These are phyloP conservation scores for Chlorella sp. DNA, from an alignment of 139 green algal species.

Conservation along the genomic window DNA sequence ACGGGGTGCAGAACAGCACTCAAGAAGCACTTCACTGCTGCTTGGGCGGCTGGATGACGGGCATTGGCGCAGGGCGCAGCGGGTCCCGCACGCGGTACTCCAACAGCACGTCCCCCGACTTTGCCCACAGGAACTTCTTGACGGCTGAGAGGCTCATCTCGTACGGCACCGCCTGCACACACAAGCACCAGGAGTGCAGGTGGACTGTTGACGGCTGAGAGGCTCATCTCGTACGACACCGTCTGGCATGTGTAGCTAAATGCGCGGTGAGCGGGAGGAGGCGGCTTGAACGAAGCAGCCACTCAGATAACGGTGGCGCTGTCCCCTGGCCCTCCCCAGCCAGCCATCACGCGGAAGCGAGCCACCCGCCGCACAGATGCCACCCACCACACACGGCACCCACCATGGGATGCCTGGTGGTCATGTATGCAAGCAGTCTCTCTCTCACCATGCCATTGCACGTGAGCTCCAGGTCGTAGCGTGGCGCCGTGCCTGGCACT, in stretches of 20 bases:
- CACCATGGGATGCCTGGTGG: no score
- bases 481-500: neutral
- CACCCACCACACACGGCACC: no score
- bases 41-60: slow-evolving; percentile 1
- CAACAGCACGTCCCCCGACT: slow-evolving; percentile 74
- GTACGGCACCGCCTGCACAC: slow-evolving; percentile 59
- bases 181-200: neutral
- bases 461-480: slow-evolving; percentile 38
- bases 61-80: slow-evolving; percentile 10
- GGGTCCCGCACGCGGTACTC: slow-evolving; percentile 43
- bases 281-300: no score
- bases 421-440: no score
- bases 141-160: slow-evolving; percentile 79
- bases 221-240: slow-evolving; percentile 72
- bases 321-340: no score
- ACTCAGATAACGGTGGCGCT: no score
- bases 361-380: no score
- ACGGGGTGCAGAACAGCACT: no score
- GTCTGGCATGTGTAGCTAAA: no score
- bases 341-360: no score
- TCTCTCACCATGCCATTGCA: slow-evolving; percentile 56
- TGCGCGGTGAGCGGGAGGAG: no score
- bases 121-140: slow-evolving; percentile 79
- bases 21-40: neutral
- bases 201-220: slow-evolving; percentile 74